Percentiles rank a stretch among this genome's conserved stretches.
Conservation (phyloP, 768 basidiomycete species). For the Phylloporus sp. region DNA sequence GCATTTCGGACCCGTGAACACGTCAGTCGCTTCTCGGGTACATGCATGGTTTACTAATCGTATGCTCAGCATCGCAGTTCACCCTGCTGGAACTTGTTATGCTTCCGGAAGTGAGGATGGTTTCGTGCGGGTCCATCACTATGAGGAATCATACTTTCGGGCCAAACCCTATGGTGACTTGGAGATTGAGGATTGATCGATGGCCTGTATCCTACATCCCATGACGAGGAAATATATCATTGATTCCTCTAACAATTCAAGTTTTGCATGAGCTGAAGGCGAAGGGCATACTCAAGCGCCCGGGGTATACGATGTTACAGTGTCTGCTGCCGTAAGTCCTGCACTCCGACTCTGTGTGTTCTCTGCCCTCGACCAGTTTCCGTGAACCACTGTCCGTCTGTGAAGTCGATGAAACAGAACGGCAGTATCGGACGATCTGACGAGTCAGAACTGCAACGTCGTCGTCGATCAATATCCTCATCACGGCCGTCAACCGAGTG, state of each 20-base stretch:
- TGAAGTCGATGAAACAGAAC: too few species aligned
- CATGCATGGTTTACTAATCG: slow-evolving; percentile 1
- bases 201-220: slow-evolving; percentile 6
- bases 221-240: slow-evolving; percentile 7
- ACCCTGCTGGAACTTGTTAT: slow-evolving; percentile 82
- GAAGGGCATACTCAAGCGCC: too few species aligned
- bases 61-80: slow-evolving; percentile 74
- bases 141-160: slow-evolving; percentile 92
- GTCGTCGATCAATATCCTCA: too few species aligned
- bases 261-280: slow-evolving; percentile 42
- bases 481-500: too few species aligned
- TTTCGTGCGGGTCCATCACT: slow-evolving; percentile 86
- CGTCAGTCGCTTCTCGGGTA: slow-evolving; percentile 49
- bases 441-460: too few species aligned
- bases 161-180: slow-evolving; percentile 88
- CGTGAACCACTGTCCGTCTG: too few species aligned
- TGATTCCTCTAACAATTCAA: background rate
- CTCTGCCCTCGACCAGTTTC: too few species aligned
- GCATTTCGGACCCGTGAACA: slow-evolving; percentile 95
- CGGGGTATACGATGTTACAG: too few species aligned
- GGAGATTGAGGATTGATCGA: slow-evolving; percentile 57
- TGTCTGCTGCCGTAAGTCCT: too few species aligned
- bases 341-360: too few species aligned
- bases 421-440: too few species aligned
- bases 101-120: slow-evolving; percentile 97